Evolutionary conservation across 345 rosid species (phyloP), one percentile per base, ranked within the genome.

Genomic region (Brassica cretica): DNA sequence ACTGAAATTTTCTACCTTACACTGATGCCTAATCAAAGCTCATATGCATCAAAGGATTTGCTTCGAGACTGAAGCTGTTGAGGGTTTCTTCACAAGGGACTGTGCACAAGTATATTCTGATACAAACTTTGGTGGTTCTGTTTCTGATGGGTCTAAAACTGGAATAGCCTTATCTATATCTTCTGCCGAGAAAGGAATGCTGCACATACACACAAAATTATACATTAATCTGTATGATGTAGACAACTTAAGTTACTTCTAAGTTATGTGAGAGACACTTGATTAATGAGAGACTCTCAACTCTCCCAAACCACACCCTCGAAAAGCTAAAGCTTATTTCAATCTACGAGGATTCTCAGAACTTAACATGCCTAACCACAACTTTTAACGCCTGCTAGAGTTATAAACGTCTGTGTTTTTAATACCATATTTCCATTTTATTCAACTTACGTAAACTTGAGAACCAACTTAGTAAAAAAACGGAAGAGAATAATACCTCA

Each of bases 101-200:
- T 85, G 91, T 51, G 87, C 91, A 78, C 93, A 89, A 12, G 86
- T 82, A 81, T 88, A 79, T 65, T 89, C 98, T 46, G 89, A 81
- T 64, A 91, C 85, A 16, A 81, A 73, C 12, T 80, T 76, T 1
- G 97, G 99, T 21, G 84, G 77, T 73, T 86, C 89, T 53, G 88
- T 69, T 44, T 79, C 87, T 53, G 91, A 83, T 78, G 98, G 94
- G 76, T 91, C 99, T 55, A 89, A 85, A 14, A 81, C 79, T 4
- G 98, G 98, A 72, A 95, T 90, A 6, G 98, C 97, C 83, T 85
- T 91, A 74, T 93, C 99, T 78, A 94, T 89, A 80, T 93, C 98
- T 76, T 93, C 99, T 1, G 93, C 89, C 5, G 96, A 95, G 86
- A 93, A 93, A 1, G 99, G 99, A 72, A 95, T 93, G 88, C 99